phyloP scores from a whole-genome alignment of 176 grass and related monocot species.

The Eleusine indica region DNA sequence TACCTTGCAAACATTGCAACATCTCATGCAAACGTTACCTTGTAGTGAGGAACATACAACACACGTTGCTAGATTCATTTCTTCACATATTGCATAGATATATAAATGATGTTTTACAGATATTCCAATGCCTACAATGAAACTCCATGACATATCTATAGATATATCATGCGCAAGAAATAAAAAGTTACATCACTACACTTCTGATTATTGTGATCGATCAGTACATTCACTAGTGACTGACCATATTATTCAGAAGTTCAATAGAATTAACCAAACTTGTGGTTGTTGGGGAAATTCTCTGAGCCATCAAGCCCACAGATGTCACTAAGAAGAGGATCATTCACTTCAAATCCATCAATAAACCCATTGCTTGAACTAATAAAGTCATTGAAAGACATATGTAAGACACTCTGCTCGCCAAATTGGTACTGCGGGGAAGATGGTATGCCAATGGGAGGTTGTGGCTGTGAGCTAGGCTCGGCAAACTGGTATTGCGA shows the following conservation, averaged over 20 bases:
- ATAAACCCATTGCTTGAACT: background rate
- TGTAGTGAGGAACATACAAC: no score
- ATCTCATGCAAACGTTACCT: no score
- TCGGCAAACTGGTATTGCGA: no score
- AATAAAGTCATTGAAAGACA: no score
- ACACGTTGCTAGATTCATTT: no score
- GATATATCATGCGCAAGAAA: background rate
- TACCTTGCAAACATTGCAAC: no score
- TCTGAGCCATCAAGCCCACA: background rate
- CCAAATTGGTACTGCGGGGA: no score
- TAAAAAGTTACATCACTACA: background rate
- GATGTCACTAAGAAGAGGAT: background rate
- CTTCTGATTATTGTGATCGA: background rate
- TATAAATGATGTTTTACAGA: background rate
- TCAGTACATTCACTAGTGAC: background rate
- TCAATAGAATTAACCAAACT: background rate
- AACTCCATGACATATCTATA: background rate
- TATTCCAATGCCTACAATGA: background rate
- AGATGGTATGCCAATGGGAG: no score
- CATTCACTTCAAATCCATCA: background rate
- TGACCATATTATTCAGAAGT: background rate
- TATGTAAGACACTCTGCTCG: no score
- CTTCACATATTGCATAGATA: background rate
- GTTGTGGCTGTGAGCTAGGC: no score
- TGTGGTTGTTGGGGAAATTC: constrained; percentile 8